These are phyloP conservation scores for Veloboletus limbatus DNA, from an alignment of 1,284 basidiomycete genomes.

Conservation along the genomic window DNA sequence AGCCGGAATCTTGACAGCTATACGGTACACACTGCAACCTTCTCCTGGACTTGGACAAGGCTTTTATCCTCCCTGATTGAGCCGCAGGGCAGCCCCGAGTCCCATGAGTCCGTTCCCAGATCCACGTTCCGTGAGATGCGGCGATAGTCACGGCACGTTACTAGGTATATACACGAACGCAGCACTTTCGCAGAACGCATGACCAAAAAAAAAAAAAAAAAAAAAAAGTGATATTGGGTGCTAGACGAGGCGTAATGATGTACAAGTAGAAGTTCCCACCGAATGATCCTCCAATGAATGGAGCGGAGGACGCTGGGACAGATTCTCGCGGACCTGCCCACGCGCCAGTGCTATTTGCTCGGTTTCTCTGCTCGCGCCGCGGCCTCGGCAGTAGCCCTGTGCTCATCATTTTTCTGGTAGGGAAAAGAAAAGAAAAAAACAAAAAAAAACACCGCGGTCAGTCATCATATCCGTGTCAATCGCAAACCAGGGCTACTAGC, in stretches of 20 bases:
- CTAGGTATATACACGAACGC: constrained; percentile 6
- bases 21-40: constrained; percentile 7
- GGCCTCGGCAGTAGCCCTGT: constrained; percentile 40
- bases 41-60: constrained; percentile 7
- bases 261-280: constrained; percentile 13
- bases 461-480: constrained; percentile 11
- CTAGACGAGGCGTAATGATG: constrained; percentile 6
- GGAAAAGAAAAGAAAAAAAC: too few relatives aligned
- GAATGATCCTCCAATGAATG: constrained; percentile 13
- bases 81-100: constrained; percentile 1
- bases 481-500: background rate
- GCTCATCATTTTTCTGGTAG: constrained; percentile 64
- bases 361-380: constrained; percentile 27
- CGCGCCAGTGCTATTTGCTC: constrained; percentile 43
- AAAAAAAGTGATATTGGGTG: constrained; percentile 20
- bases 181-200: background rate
- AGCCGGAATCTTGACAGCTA: constrained; percentile 9
- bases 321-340: constrained; percentile 19
- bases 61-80: constrained; percentile 21
- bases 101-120: constrained; percentile 14
- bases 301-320: constrained; percentile 6
- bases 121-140: constrained; percentile 25
- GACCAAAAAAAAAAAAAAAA: too few relatives aligned
- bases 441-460: constrained; percentile 8
- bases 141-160: constrained; percentile 14